Percentiles rank a stretch among this genome's conserved stretches.
Conservation (phyloP, 805 yeast genomes). For the Saccharomycopsis malanga region DNA sequence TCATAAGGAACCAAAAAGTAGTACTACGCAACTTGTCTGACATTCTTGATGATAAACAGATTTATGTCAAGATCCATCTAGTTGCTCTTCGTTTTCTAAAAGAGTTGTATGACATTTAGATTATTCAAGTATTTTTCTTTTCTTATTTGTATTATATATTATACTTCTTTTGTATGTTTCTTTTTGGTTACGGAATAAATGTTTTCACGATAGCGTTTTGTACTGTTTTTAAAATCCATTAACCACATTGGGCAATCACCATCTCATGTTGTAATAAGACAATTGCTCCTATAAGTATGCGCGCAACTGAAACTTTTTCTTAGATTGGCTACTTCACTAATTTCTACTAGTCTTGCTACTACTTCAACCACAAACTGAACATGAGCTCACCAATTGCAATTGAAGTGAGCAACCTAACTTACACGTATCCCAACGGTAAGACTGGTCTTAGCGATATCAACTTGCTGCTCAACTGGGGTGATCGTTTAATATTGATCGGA, state of each 20-base stretch:
- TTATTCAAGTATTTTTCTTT: not conserved
- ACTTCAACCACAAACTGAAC: no score
- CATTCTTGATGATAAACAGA: conserved; percentile 14
- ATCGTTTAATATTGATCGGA: conserved; percentile 76
- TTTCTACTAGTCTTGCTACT: no score
- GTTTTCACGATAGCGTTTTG: no score
- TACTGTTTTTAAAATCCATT: no score
- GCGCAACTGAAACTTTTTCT: no score
- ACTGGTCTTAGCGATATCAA: conserved; percentile 64
- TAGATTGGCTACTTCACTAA: no score
- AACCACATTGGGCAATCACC: no score
- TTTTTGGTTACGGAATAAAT: not conserved
- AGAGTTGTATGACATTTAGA: conserved; percentile 2
- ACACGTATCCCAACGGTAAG: conserved; percentile 55
- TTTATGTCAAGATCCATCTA: conserved; percentile 18
- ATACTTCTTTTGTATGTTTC: not conserved
- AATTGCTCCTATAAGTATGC: no score
- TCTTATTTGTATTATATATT: not conserved
- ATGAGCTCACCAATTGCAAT: conserved; percentile 46
- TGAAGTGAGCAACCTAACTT: conserved; percentile 56
- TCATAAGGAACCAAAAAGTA: conserved; percentile 14
- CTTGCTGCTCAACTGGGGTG: conserved; percentile 57
- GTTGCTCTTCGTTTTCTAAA: conserved; percentile 12
- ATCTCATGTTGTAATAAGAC: no score
- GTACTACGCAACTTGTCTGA: conserved; percentile 15